These are phyloP conservation scores for Pseudogymnoascus verrucosus DNA, from an alignment of 2,329 filamentous ascomycete species.

Conservation along the genomic window DNA sequence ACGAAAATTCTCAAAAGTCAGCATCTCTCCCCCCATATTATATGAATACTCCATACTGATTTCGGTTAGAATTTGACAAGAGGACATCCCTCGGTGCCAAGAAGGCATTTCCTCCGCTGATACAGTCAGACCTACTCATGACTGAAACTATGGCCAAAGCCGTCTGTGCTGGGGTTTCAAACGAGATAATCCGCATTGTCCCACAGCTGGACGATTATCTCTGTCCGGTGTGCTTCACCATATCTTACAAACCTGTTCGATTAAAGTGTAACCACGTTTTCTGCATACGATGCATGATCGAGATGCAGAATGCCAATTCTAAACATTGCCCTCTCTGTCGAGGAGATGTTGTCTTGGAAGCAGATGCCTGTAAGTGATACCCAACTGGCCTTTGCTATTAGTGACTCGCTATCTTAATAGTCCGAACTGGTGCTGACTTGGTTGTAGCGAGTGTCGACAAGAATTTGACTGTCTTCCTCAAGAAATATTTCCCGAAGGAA, in stretches of 20 bases:
- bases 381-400: not conserved
- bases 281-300: constrained; percentile 75
- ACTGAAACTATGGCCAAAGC: constrained; percentile 64
- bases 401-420: not conserved
- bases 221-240: constrained; percentile 70
- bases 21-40: constrained; percentile 20
- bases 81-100: constrained; percentile 66
- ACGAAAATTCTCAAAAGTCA: constrained; percentile 78
- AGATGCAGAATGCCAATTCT: constrained; percentile 64
- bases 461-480: constrained; percentile 59
- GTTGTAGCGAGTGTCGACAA: constrained; percentile 58
- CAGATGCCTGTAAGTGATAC: constrained; percentile 49
- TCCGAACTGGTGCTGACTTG: not conserved
- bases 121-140: constrained; percentile 53
- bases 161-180: constrained; percentile 65
- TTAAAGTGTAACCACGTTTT: constrained; percentile 70
- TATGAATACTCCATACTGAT: constrained; percentile 2
- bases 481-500: constrained; percentile 67
- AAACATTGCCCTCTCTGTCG: constrained; percentile 70
- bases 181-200: constrained; percentile 63
- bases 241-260: constrained; percentile 76
- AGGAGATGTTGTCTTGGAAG: constrained; percentile 60
- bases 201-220: constrained; percentile 79
- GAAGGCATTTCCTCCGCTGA: constrained; percentile 49
- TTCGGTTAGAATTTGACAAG: constrained; percentile 70